Evolutionary conservation across 352 stramenopile species (phyloP).

Genomic region (Thalassiosira ordinaria): DNA sequence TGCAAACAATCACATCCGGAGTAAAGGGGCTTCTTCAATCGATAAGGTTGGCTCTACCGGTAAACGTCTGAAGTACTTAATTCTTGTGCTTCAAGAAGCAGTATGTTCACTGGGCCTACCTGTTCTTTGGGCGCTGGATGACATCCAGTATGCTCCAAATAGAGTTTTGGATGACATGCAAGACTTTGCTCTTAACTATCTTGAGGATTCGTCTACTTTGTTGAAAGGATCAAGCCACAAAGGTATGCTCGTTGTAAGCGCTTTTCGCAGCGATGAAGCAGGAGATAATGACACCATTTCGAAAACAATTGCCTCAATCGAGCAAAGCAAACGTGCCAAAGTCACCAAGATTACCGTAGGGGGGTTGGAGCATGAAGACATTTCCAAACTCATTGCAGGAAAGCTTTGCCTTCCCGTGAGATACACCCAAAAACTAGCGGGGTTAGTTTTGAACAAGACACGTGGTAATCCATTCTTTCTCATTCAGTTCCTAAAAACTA

Average conservation of each 20-base stretch:
- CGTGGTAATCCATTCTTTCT: conserved; percentile 15
- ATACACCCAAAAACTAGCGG: conserved; percentile 2
- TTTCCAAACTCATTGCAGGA: not conserved
- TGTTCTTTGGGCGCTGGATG: not conserved
- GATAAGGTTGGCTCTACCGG: not conserved
- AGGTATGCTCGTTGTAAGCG: no score
- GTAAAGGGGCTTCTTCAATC: not conserved
- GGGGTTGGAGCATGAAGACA: conserved; percentile 3
- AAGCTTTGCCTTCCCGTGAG: conserved; percentile 6
- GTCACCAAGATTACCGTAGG: conserved; percentile 10
- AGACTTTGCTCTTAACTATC: not conserved
- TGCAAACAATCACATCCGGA: not conserved
- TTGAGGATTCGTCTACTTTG: no score
- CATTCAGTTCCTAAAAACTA: conserved; percentile 23
- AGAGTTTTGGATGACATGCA: not conserved
- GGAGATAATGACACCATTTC: not conserved
- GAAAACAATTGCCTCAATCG: not conserved
- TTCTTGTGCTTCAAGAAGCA: conserved; percentile 9
- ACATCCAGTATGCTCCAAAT: not conserved
- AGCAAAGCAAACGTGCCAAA: conserved; percentile 13
- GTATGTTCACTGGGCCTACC: conserved; percentile 14
- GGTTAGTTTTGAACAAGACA: conserved; percentile 18
- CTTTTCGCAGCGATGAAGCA: conserved; percentile 7
- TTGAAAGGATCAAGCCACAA: no score
- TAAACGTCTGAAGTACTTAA: conserved; percentile 13